Evolutionary conservation across 768 basidiomycete species (phyloP).

Genomic region (Clathrus columnatus): DNA sequence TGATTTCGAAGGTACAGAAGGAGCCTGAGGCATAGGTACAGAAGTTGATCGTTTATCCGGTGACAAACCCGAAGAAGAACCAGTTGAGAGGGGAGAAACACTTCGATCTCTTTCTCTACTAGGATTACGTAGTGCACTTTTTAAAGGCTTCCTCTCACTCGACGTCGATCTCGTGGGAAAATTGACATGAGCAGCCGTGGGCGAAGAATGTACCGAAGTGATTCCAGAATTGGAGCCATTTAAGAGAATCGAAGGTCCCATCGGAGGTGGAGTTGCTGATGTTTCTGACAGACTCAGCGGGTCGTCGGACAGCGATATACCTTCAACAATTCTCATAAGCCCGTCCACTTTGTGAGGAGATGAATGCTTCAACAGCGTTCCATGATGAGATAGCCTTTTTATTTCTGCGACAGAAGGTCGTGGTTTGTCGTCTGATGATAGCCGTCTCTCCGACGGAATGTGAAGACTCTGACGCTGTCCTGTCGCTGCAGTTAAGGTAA

Average conservation of each 20-base stretch:
- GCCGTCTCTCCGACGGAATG: not conserved
- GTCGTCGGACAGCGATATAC: not conserved
- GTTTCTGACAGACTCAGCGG: not conserved
- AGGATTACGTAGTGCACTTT: conserved; percentile 11
- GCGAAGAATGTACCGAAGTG: not conserved
- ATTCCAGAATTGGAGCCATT: not conserved
- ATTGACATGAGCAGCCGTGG: not conserved
- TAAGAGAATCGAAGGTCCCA: not conserved
- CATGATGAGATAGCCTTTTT: conserved; percentile 10
- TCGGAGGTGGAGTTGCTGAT: not conserved
- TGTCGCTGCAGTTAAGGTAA: not conserved
- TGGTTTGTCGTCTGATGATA: not conserved
- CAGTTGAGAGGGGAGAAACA: not conserved
- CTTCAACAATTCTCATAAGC: not conserved
- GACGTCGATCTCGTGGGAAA: not conserved
- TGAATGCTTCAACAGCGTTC: conserved; percentile 1
- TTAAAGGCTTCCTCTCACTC: conserved; percentile 7
- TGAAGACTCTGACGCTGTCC: too few species aligned
- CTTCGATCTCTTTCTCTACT: conserved; percentile 2
- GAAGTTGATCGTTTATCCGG: conserved; percentile 23
- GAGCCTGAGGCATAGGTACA: not conserved
- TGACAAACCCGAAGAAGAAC: conserved; percentile 26
- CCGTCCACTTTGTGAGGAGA: not conserved
- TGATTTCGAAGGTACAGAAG: conserved; percentile 1
- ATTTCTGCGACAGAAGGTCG: not conserved